Evolutionary conservation across 306 rosid genomes (phyloP).

Genomic region (Boehmeria nivea): DNA sequence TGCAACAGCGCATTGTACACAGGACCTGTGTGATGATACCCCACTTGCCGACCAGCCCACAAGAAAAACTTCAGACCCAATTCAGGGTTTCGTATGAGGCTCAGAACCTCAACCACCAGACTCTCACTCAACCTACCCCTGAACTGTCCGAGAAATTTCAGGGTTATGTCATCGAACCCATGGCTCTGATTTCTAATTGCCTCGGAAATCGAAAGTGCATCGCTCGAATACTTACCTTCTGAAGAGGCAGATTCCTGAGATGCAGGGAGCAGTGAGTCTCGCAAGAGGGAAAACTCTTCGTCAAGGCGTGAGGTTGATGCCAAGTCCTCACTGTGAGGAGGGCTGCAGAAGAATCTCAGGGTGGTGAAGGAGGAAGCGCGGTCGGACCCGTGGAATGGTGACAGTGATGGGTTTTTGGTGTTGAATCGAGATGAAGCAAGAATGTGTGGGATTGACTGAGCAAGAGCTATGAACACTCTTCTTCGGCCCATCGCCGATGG

Average conservation of each 20-base stretch:
- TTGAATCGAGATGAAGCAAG: too few relatives aligned
- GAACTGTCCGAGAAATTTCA: slow-evolving; percentile 49
- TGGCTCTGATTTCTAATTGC: slow-evolving; percentile 29
- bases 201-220: slow-evolving; percentile 36
- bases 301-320: slow-evolving; percentile 4
- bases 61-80: slow-evolving; percentile 55
- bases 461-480: too few relatives aligned
- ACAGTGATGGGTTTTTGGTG: too few relatives aligned
- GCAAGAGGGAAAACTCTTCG: slow-evolving; percentile 47
- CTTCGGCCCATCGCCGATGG: too few relatives aligned
- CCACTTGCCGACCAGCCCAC: slow-evolving; percentile 71
- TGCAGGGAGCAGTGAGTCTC: slow-evolving; percentile 33
- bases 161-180: slow-evolving; percentile 42
- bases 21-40: slow-evolving; percentile 44
- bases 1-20: slow-evolving; percentile 53
- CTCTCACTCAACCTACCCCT: slow-evolving; percentile 39
- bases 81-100: slow-evolving; percentile 7
- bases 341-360: too few relatives aligned
- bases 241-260: slow-evolving; percentile 21
- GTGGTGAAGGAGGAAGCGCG: too few relatives aligned
- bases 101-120: slow-evolving; percentile 52
- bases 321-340: too few relatives aligned
- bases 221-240: slow-evolving; percentile 24
- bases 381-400: too few relatives aligned
- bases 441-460: too few relatives aligned